Percentiles rank a stretch among this genome's conserved stretches.
Conservation (phyloP, 768 basidiomycete genomes). For the Termitomyces heimii region DNA sequence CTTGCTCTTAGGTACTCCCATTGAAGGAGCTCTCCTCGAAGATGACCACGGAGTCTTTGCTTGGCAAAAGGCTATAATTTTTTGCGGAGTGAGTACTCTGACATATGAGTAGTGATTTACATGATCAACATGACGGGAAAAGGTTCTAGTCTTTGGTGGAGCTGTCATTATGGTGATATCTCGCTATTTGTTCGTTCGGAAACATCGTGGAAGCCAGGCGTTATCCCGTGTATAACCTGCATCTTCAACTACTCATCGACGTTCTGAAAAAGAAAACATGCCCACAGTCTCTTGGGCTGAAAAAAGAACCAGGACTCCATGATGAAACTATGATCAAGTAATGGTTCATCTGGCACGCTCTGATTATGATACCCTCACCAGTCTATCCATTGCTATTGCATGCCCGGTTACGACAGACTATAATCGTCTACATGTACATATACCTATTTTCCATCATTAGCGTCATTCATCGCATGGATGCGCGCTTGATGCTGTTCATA, state of each 20-base stretch:
- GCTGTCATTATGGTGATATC: constrained; percentile 14
- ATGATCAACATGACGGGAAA: background rate
- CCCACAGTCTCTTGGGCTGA: background rate
- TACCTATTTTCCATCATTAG: background rate
- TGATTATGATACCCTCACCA: background rate
- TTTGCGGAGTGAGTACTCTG: constrained; percentile 31
- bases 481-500: background rate
- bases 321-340: background rate
- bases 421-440: background rate
- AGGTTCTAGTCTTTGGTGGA: constrained; percentile 15
- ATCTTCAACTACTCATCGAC: background rate
- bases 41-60: constrained; percentile 15
- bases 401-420: background rate
- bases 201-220: constrained; percentile 2
- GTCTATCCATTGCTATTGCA: background rate
- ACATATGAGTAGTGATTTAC: background rate
- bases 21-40: constrained; percentile 40
- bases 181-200: constrained; percentile 13
- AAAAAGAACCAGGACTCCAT: background rate
- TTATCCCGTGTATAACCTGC: constrained; percentile 5
- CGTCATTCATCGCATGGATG: background rate
- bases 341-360: background rate
- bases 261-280: background rate
- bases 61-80: constrained; percentile 35
- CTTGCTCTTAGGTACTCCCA: constrained; percentile 42